Conservation (phyloP, 2,329 filamentous ascomycete species). For the Pseudogymnoascus sp. region DNA sequence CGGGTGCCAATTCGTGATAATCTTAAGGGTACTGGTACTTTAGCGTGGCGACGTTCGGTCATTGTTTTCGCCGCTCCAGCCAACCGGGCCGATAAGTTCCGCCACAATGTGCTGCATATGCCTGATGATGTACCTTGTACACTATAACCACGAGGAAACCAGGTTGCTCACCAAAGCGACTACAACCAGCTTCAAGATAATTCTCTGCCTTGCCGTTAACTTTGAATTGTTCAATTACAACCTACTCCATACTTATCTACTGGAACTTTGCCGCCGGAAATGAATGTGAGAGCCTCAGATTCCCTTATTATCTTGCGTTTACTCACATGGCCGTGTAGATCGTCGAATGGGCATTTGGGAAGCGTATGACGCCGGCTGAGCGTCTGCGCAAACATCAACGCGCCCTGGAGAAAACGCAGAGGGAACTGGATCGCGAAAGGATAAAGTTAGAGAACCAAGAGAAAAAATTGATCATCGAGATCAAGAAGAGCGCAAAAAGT, state of each 20-base stretch:
- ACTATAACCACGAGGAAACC: neutral
- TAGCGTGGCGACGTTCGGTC: constrained; percentile 5
- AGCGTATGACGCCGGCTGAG: constrained; percentile 96
- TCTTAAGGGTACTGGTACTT: constrained; percentile 2
- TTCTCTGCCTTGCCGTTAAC: neutral
- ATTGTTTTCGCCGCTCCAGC: neutral
- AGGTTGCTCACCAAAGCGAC: neutral
- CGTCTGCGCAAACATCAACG: constrained; percentile 89
- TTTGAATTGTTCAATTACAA: constrained; percentile 2
- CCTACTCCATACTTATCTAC: neutral
- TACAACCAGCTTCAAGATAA: neutral
- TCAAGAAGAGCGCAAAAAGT: constrained; percentile 97
- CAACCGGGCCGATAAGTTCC: neutral
- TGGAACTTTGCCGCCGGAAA: neutral
- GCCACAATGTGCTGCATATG: neutral
- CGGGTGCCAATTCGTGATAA: neutral
- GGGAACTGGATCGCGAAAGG: constrained; percentile 89
- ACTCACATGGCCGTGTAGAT: constrained; percentile 46
- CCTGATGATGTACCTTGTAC: constrained; percentile 6
- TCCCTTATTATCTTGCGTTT: neutral
- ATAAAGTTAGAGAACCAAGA: constrained; percentile 97
- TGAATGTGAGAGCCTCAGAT: constrained; percentile 1
- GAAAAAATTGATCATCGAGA: constrained; percentile 91
- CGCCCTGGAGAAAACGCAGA: constrained; percentile 92
- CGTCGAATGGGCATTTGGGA: constrained; percentile 97